These are phyloP conservation scores for Globisporangium takayamanum DNA, from an alignment of 352 stramenopile genomes.

Conservation along the genomic window DNA sequence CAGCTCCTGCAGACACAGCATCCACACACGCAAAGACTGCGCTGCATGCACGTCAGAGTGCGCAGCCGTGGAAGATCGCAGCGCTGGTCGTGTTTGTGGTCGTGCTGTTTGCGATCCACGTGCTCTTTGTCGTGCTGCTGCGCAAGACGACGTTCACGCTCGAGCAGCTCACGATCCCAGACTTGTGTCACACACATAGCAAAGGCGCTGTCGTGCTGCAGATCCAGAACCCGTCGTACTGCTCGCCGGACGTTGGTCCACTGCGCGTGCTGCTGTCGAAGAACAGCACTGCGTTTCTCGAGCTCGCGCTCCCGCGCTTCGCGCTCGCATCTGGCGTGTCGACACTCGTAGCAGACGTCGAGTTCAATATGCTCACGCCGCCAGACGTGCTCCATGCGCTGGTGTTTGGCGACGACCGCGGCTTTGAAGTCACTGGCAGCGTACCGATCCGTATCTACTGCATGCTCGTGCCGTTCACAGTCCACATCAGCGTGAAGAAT, in stretches of 20 bases:
- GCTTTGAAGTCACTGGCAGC: conserved; percentile 38
- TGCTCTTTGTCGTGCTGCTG: conserved; percentile 59
- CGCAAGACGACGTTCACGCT: conserved; percentile 53
- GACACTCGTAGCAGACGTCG: conserved; percentile 38
- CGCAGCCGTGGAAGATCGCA: conserved; percentile 16
- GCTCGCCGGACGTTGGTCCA: conserved; percentile 49
- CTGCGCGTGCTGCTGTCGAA: conserved; percentile 48
- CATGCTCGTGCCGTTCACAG: conserved; percentile 66
- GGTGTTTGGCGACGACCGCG: conserved; percentile 33
- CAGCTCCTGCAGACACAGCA: neutral
- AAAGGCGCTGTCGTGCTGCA: conserved; percentile 44
- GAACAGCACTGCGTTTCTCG: conserved; percentile 42
- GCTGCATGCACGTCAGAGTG: neutral
- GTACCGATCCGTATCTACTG: conserved; percentile 58
- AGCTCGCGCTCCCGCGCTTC: conserved; percentile 44
- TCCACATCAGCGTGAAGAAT: conserved; percentile 49
- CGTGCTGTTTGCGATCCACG: conserved; percentile 39
- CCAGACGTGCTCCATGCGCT: conserved; percentile 42
- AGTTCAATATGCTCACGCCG: conserved; percentile 38
- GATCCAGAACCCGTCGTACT: conserved; percentile 78
- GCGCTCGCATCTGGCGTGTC: conserved; percentile 41
- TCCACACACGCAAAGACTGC: neutral
- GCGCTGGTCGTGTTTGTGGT: conserved; percentile 15
- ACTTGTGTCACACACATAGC: conserved; percentile 56
- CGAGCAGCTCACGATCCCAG: conserved; percentile 52